Evolutionary conservation across 805 yeast species (phyloP), one percentile per base, ranked within the genome.

Genomic region (Ogataea corticis): DNA sequence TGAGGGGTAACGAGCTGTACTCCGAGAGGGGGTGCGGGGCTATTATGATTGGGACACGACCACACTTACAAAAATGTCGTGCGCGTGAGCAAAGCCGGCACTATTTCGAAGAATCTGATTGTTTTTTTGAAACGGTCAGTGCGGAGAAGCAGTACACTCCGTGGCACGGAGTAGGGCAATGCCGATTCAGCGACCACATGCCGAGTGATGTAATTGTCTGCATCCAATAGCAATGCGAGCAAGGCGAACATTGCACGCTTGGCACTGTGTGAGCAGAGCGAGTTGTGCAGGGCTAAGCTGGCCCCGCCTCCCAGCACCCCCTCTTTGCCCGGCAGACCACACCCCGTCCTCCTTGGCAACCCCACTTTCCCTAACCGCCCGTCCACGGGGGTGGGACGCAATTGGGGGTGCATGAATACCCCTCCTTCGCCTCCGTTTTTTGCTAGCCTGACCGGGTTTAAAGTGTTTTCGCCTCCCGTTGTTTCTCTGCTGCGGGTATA

Each of bases 1-100:
- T 28, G 44, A 27, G 44, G 44, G 44, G 44, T 34, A 41, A 19
- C 25, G 2, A 3, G 19, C 18, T 12, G 34, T 41, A 41, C 38
- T 41, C 44, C 39, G 44, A 41, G 44, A 41, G 38, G 44, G 44
- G 44, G 44, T 41, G 44, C 39, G 39, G 39, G 39, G 44, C 34
- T 17, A 33, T 12, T 18, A 10, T n/a, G 39, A 16, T 18, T 12
- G 41, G 18, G 17, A 18, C 44, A 34, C 44, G 39, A n/a, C n/a
- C n/a, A n/a, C n/a, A n/a, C n/a, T n/a, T n/a, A n/a, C n/a, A n/a
- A n/a, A n/a, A 27, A 33, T 25, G 9, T 23, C 29, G 12, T 23
- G 25, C 40, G 12, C 30, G n/a, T n/a, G n/a, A n/a, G n/a, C n/a
- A n/a, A n/a, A n/a, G n/a, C n/a, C n/a, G n/a, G n/a, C n/a, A n/a